Evolutionary conservation across 108 stramenopile species (phyloP).

Genomic region (Seminavis robusta): DNA sequence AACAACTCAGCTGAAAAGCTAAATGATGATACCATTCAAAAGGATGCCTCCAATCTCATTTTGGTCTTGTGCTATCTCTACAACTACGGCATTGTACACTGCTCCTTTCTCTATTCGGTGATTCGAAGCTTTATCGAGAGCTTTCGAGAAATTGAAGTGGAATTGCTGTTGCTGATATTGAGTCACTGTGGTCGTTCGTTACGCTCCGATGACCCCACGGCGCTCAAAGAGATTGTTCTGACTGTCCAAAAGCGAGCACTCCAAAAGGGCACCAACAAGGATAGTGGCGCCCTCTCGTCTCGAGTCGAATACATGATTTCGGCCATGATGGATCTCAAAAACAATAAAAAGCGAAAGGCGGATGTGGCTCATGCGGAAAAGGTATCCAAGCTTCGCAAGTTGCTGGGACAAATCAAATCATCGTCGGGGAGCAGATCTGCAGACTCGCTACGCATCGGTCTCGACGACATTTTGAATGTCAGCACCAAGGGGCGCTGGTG

Average conservation of each 20-base stretch:
- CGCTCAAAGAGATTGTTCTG: slow-evolving; percentile 89
- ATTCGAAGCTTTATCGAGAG: slow-evolving; percentile 78
- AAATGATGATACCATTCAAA: slow-evolving; percentile 18
- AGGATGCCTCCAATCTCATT: slow-evolving; percentile 72
- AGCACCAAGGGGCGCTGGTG: slow-evolving; percentile 92
- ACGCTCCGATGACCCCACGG: slow-evolving; percentile 88
- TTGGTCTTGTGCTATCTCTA: slow-evolving; percentile 91
- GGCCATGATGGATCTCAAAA: slow-evolving; percentile 89
- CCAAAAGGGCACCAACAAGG: slow-evolving; percentile 23
- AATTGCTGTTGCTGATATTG: slow-evolving; percentile 82
- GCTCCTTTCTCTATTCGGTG: slow-evolving; percentile 86
- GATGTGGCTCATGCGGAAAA: slow-evolving; percentile 66
- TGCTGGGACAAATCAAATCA: slow-evolving; percentile 81
- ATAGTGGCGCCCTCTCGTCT: slow-evolving; percentile 30
- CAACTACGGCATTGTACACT: slow-evolving; percentile 86
- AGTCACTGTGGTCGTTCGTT: slow-evolving; percentile 85
- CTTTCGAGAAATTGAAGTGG: slow-evolving; percentile 83
- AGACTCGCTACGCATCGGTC: slow-evolving; percentile 71
- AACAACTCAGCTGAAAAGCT: no score
- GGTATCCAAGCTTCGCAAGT: slow-evolving; percentile 66
- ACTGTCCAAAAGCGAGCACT: slow-evolving; percentile 69
- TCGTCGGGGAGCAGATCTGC: slow-evolving; percentile 33
- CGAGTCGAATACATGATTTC: slow-evolving; percentile 86
- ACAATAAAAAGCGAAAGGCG: slow-evolving; percentile 84
- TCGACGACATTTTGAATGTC: slow-evolving; percentile 78